Conservation (phyloP, 2,329 filamentous ascomycete genomes). For the Domatiomyces globalis region DNA sequence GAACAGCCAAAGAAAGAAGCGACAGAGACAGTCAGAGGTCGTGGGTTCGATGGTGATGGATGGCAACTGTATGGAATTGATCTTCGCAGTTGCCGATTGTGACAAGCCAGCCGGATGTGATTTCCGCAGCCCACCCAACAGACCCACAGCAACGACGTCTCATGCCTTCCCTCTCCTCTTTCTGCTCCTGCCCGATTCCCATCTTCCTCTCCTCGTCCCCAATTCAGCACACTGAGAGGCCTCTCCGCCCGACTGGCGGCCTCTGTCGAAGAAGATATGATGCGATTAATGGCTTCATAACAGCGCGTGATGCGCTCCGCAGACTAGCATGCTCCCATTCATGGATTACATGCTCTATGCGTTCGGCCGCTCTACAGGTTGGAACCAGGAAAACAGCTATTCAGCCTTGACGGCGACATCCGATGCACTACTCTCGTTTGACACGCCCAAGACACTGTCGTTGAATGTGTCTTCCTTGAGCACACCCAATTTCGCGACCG, state of each 20-base stretch:
- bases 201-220: neutral
- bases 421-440: slow-evolving; percentile 75
- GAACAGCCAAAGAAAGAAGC: neutral
- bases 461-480: slow-evolving; percentile 83
- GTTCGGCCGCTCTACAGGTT: slow-evolving; percentile 73
- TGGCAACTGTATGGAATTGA: neutral
- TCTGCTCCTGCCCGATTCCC: neutral
- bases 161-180: neutral
- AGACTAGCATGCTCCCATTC: slow-evolving; percentile 67
- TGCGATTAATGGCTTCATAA: neutral
- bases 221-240: neutral
- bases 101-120: neutral
- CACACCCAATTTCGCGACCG: slow-evolving; percentile 83
- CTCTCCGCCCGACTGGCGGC: neutral
- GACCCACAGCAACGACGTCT: neutral
- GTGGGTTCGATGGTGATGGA: too few species aligned
- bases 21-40: too few species aligned
- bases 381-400: slow-evolving; percentile 88
- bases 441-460: slow-evolving; percentile 68
- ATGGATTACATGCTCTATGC: slow-evolving; percentile 93
- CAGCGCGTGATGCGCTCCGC: slow-evolving; percentile 10
- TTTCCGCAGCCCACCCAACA: neutral
- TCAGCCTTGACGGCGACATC: slow-evolving; percentile 70
- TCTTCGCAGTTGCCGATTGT: neutral
- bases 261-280: neutral